Evolutionary conservation across 2,329 filamentous ascomycete genomes (phyloP).

Genomic region (Fusarium napiforme): DNA sequence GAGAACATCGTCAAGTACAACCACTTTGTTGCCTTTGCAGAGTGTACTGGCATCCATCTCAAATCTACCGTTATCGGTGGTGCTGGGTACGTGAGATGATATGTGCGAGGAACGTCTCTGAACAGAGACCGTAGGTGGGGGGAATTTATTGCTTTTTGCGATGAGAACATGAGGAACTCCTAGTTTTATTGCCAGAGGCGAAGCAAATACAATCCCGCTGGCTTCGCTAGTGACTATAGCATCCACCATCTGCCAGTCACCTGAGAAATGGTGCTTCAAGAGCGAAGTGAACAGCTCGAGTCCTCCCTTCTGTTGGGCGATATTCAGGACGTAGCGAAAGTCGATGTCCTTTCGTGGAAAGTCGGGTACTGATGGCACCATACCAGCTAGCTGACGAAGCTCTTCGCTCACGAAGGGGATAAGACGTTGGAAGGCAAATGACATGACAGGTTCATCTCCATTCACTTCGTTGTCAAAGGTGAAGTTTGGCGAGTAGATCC

Average conservation of each 20-base stretch:
- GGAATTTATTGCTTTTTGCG: slow-evolving; percentile 68
- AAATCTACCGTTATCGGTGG: slow-evolving; percentile 51
- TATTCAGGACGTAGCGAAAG: slow-evolving; percentile 69
- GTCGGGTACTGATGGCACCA: slow-evolving; percentile 60
- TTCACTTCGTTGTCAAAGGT: slow-evolving; percentile 62
- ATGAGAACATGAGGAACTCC: slow-evolving; percentile 60
- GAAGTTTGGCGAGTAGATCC: slow-evolving; percentile 55
- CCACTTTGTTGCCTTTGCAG: slow-evolving; percentile 53
- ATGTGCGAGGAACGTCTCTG: slow-evolving; percentile 63
- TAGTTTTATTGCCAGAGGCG: slow-evolving; percentile 57
- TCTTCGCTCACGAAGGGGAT: slow-evolving; percentile 59
- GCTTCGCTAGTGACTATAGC: slow-evolving; percentile 65
- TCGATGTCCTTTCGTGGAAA: slow-evolving; percentile 63
- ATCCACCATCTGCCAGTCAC: slow-evolving; percentile 59
- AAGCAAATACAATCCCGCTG: slow-evolving; percentile 67
- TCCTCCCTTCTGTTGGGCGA: slow-evolving; percentile 62
- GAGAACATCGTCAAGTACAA: slow-evolving; percentile 70
- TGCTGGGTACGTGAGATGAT: slow-evolving; percentile 53
- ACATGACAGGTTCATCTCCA: slow-evolving; percentile 52
- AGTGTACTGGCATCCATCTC: slow-evolving; percentile 62
- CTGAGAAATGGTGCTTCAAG: slow-evolving; percentile 57
- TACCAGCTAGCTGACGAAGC: slow-evolving; percentile 57
- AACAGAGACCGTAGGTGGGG: slow-evolving; percentile 64
- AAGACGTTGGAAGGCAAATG: slow-evolving; percentile 56
- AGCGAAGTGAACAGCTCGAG: slow-evolving; percentile 63